These are phyloP conservation scores for Pulveroboletus sp. DNA, from an alignment of 768 basidiomycete genomes.

Conservation along the genomic window DNA sequence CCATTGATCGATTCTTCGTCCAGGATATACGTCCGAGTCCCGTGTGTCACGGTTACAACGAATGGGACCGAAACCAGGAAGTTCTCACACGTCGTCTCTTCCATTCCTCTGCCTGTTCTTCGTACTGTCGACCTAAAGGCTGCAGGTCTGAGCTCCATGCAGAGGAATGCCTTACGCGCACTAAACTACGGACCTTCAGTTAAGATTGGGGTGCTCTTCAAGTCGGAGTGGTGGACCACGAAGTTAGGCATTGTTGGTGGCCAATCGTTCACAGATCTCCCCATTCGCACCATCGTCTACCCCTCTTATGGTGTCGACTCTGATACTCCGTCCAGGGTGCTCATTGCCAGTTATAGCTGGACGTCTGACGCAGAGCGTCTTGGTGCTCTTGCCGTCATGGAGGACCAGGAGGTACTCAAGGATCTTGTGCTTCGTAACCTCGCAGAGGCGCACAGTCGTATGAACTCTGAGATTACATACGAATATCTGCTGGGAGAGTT, in stretches of 20 bases:
- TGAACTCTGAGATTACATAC: conserved; percentile 9
- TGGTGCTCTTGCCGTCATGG: conserved; percentile 28
- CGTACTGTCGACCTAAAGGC: conserved; percentile 31
- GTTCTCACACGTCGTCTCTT: conserved; percentile 41
- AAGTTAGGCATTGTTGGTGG: conserved; percentile 36
- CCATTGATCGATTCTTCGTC: neutral
- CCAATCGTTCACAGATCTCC: conserved; percentile 38
- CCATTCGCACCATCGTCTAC: conserved; percentile 40
- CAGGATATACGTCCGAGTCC: neutral
- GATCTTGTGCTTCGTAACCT: conserved; percentile 25
- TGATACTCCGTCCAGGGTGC: no score
- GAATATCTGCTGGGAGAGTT: conserved; percentile 16
- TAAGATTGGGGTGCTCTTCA: conserved; percentile 44
- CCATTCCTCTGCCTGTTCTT: conserved; percentile 36
- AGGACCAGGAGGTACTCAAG: conserved; percentile 15
- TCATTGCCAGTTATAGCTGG: conserved; percentile 17
- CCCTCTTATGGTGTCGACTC: conserved; percentile 32
- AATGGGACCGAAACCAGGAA: conserved; percentile 4
- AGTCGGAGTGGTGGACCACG: conserved; percentile 39
- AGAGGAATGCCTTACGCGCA: conserved; percentile 35
- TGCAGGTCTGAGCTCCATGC: conserved; percentile 25
- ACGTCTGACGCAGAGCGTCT: conserved; percentile 36
- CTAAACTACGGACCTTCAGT: conserved; percentile 34
- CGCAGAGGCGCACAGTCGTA: conserved; percentile 16
- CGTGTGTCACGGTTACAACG: conserved; percentile 7